Evolutionary conservation across 805 yeast species (phyloP).

Genomic region (Myxozyma kluyveri): DNA sequence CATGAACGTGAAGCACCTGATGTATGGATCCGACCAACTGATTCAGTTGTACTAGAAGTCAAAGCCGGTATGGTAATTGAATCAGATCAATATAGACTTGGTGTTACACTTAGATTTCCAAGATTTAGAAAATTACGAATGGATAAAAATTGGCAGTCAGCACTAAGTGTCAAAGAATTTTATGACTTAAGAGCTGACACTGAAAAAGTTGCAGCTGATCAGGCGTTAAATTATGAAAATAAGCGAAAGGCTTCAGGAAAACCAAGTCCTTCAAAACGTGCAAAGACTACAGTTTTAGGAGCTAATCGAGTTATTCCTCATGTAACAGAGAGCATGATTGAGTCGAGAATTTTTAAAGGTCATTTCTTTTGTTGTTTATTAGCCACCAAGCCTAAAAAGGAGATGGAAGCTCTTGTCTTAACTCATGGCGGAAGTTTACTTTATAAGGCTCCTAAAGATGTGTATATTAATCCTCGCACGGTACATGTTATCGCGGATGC

Average conservation of each 20-base stretch:
- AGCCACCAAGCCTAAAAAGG: conserved; percentile 3
- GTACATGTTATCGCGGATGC: conserved; percentile 28
- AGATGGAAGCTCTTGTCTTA: conserved; percentile 50
- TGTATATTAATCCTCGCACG: background rate
- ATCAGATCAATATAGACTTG: conserved; percentile 56
- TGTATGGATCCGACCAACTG: conserved; percentile 75
- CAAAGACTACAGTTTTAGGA: conserved; percentile 9
- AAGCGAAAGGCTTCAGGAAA: conserved; percentile 6
- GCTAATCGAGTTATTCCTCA: background rate
- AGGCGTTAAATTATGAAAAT: conserved; percentile 38
- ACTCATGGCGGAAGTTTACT: conserved; percentile 36
- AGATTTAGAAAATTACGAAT: conserved; percentile 64
- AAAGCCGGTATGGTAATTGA: conserved; percentile 71
- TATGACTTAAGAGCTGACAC: conserved; percentile 27
- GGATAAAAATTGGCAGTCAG: conserved; percentile 56
- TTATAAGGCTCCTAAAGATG: background rate
- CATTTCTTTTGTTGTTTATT: conserved; percentile 12
- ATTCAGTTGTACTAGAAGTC: conserved; percentile 76
- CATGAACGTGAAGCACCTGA: conserved; percentile 49
- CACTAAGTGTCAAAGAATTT: conserved; percentile 24
- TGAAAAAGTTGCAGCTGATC: conserved; percentile 36
- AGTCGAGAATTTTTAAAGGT: conserved; percentile 6
- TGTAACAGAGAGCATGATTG: conserved; percentile 4
- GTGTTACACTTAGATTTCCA: conserved; percentile 71
- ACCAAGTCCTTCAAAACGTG: conserved; percentile 1